Evolutionary conservation across 2,329 filamentous ascomycete species (phyloP).

Genomic region (Hymenoscyphus fraxineus): DNA sequence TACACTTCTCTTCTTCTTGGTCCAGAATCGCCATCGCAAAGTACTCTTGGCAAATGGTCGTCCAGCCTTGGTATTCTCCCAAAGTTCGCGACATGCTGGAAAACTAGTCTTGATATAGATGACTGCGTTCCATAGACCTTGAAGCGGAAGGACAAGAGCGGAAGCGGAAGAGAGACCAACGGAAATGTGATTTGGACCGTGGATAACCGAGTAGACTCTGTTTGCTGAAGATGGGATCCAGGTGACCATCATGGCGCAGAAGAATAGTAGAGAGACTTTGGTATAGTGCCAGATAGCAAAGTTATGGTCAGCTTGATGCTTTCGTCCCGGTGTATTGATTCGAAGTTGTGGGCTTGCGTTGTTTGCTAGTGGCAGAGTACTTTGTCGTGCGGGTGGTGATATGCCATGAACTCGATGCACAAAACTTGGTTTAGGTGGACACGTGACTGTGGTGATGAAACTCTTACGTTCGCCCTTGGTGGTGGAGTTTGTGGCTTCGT

Average conservation of each 20-base stretch:
- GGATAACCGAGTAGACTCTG: constrained; percentile 65
- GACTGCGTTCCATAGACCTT: constrained; percentile 80
- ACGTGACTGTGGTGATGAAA: background rate
- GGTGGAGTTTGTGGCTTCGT: background rate
- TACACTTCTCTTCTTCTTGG: no score
- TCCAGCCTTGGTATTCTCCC: constrained; percentile 6
- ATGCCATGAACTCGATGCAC: no score
- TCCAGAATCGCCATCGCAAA: no score
- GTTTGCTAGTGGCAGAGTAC: no score
- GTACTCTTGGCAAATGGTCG: background rate
- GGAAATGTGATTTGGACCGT: constrained; percentile 45
- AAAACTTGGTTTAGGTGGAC: background rate
- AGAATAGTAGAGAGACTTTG: constrained; percentile 68
- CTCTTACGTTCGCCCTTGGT: constrained; percentile 1
- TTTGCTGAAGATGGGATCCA: constrained; percentile 78
- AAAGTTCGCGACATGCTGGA: constrained; percentile 54
- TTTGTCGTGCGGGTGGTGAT: background rate
- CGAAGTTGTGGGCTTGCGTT: no score
- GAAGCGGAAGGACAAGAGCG: constrained; percentile 71
- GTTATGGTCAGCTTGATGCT: constrained; percentile 38
- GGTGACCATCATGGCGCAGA: constrained; percentile 65
- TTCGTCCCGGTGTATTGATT: no score
- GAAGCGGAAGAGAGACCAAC: constrained; percentile 65
- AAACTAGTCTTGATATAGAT: constrained; percentile 72
- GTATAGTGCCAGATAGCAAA: constrained; percentile 67